Evolutionary conservation across 805 yeast genomes (phyloP).

Genomic region (Zygotorulaspora sp.): DNA sequence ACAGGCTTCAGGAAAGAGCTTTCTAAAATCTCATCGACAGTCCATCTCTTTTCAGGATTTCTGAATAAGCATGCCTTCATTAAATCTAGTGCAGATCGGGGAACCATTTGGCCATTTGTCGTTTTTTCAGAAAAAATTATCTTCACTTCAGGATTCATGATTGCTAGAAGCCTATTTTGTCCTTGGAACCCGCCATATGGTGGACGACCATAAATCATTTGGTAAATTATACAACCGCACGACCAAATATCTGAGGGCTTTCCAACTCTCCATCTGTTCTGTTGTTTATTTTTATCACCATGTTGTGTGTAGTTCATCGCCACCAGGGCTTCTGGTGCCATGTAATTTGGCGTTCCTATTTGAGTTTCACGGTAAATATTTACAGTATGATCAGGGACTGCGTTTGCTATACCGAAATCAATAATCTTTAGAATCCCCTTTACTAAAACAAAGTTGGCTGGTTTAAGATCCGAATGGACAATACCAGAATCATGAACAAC

Average conservation of each 20-base stretch:
- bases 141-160: constrained; percentile 75
- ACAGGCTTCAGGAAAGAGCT: constrained; percentile 73
- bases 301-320: constrained; percentile 43
- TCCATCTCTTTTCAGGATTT: constrained; percentile 63
- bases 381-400: constrained; percentile 86
- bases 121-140: constrained; percentile 63
- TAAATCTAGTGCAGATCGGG: constrained; percentile 61
- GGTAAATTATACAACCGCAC: constrained; percentile 92
- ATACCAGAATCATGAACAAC: constrained; percentile 86
- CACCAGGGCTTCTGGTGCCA: constrained; percentile 94
- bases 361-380: constrained; percentile 86
- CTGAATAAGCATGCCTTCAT: constrained; percentile 68
- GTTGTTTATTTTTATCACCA: constrained; percentile 22
- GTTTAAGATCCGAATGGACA: constrained; percentile 76
- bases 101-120: constrained; percentile 57
- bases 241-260: constrained; percentile 97
- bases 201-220: constrained; percentile 89
- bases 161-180: constrained; percentile 73
- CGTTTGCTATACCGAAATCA: constrained; percentile 95
- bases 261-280: constrained; percentile 66
- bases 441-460: constrained; percentile 72
- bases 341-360: constrained; percentile 93
- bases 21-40: constrained; percentile 54
- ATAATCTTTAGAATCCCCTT: constrained; percentile 81
- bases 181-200: constrained; percentile 82